Percentiles rank a stretch among this genome's conserved stretches.
Conservation (phyloP, 2,329 filamentous ascomycete genomes). For the Aspergillus sp. region DNA sequence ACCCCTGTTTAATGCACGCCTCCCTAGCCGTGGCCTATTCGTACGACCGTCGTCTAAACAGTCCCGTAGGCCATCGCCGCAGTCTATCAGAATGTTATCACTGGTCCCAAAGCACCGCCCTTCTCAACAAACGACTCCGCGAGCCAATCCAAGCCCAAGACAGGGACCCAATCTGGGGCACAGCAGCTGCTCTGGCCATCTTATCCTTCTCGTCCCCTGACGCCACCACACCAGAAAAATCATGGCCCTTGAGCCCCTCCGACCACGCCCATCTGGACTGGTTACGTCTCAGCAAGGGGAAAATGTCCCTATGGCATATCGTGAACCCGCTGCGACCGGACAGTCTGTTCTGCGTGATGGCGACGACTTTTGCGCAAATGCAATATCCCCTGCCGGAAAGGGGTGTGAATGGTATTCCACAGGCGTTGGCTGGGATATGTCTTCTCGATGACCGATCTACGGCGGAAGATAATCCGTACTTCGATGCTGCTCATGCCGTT, state of each 20-base stretch:
- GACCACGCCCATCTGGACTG: conserved; percentile 54
- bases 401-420: conserved; percentile 23
- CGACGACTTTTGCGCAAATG: conserved; percentile 37
- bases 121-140: conserved; percentile 41
- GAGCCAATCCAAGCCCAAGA: conserved; percentile 34
- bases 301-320: conserved; percentile 54
- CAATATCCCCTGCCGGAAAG: conserved; percentile 29
- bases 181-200: conserved; percentile 45
- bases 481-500: conserved; percentile 39
- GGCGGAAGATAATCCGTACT: conserved; percentile 38
- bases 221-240: conserved; percentile 41
- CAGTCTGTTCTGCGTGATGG: conserved; percentile 46
- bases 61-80: conserved; percentile 20
- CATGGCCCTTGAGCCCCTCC: conserved; percentile 56
- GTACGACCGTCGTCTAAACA: conserved; percentile 34
- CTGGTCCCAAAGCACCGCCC: conserved; percentile 41
- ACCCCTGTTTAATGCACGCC: conserved; percentile 50
- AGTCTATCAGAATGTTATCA: conserved; percentile 46
- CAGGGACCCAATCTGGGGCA: conserved; percentile 50
- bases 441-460: conserved; percentile 32
- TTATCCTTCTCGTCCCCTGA: conserved; percentile 44
- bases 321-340: conserved; percentile 50
- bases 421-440: conserved; percentile 23
- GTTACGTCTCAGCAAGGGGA: conserved; percentile 58
- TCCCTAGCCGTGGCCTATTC: conserved; percentile 44